These are phyloP conservation scores for Puccinia novopanici DNA, from an alignment of 1,284 basidiomycete species.

Conservation along the genomic window DNA sequence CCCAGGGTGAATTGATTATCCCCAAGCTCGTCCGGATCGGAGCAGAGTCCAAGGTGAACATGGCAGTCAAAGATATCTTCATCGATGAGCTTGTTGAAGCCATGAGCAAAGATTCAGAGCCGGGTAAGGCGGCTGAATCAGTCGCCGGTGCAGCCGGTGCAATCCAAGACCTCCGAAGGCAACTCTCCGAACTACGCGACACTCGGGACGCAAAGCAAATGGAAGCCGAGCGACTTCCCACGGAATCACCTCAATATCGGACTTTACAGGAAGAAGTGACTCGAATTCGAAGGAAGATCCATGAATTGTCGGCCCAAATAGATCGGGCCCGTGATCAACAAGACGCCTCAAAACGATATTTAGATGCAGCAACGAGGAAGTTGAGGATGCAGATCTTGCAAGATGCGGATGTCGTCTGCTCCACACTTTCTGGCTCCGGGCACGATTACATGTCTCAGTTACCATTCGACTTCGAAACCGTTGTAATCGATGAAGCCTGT, in stretches of 20 bases:
- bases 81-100: slow-evolving; percentile 79
- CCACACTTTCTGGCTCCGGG: slow-evolving; percentile 88
- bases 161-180: slow-evolving; percentile 65
- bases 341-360: slow-evolving; percentile 69
- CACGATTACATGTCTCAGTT: slow-evolving; percentile 77
- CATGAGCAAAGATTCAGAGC: slow-evolving; percentile 64
- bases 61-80: slow-evolving; percentile 80
- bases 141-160: slow-evolving; percentile 61
- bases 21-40: slow-evolving; percentile 89
- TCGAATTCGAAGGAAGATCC: slow-evolving; percentile 70
- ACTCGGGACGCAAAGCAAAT: slow-evolving; percentile 68
- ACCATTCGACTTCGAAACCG: slow-evolving; percentile 83
- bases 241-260: slow-evolving; percentile 60
- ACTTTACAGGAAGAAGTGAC: slow-evolving; percentile 63
- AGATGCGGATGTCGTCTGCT: slow-evolving; percentile 90
- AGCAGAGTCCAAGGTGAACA: slow-evolving; percentile 74
- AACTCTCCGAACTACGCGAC: slow-evolving; percentile 71
- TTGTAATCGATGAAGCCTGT: slow-evolving; percentile 97
- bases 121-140: slow-evolving; percentile 51
- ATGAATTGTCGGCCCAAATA: slow-evolving; percentile 69
- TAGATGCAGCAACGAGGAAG: slow-evolving; percentile 75
- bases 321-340: slow-evolving; percentile 79
- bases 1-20: slow-evolving; percentile 65
- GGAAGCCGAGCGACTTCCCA: slow-evolving; percentile 62
- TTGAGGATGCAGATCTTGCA: slow-evolving; percentile 74